phyloP scores from a whole-genome alignment of 2,329 filamentous ascomycete species.

The Lecanicillium sp. region DNA sequence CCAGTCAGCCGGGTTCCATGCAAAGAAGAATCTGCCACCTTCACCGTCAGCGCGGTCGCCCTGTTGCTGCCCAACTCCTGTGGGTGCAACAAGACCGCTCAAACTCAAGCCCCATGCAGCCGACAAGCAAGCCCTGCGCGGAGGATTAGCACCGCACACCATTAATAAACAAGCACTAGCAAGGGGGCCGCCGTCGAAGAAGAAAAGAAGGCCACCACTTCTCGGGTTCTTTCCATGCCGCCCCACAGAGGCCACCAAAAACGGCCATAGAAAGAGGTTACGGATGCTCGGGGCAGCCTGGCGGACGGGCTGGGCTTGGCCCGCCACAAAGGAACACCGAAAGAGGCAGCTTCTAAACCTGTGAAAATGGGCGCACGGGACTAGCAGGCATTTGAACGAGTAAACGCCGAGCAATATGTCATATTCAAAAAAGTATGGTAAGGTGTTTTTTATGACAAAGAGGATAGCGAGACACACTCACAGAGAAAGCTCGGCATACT shows the following conservation, averaged over 20 bases:
- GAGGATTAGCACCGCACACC: too few relatives aligned
- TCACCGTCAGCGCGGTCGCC: not conserved
- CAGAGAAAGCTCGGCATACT: too few relatives aligned
- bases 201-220: not conserved
- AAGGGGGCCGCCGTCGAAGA: not conserved
- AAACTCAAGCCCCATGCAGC: too few relatives aligned
- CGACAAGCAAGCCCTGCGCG: too few relatives aligned
- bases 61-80: not conserved
- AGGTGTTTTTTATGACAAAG: too few relatives aligned
- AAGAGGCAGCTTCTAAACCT: not conserved
- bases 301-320: constrained; percentile 1
- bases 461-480: too few relatives aligned
- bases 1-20: not conserved
- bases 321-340: not conserved
- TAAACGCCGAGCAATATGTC: constrained; percentile 1
- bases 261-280: not conserved
- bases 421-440: too few relatives aligned
- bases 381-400: not conserved
- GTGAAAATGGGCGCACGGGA: not conserved
- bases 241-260: too few relatives aligned
- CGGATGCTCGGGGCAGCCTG: not conserved
- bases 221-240: constrained; percentile 5
- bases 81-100: too few relatives aligned
- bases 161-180: not conserved
- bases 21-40: not conserved